phyloP scores from a whole-genome alignment of 2,329 filamentous ascomycete species.

The Monosporascus ibericus region DNA sequence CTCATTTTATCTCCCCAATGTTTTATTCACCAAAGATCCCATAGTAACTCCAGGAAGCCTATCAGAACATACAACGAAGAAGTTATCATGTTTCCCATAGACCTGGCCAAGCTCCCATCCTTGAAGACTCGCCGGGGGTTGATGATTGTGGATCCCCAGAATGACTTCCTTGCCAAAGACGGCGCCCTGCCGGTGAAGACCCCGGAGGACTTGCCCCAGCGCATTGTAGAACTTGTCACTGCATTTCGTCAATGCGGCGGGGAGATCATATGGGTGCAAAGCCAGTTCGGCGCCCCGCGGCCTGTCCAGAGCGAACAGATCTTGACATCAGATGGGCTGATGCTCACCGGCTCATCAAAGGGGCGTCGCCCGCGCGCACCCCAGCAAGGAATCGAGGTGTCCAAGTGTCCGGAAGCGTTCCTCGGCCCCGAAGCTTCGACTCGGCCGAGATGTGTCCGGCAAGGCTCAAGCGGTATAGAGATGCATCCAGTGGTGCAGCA shows the following conservation, averaged over 20 bases:
- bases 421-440: slow-evolving; percentile 30
- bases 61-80: slow-evolving; percentile 12
- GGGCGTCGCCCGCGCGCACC: slow-evolving; percentile 17
- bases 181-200: slow-evolving; percentile 62
- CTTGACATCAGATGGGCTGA: slow-evolving; percentile 31
- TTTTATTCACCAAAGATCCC: background rate
- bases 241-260: slow-evolving; percentile 67
- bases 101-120: slow-evolving; percentile 48
- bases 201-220: slow-evolving; percentile 60
- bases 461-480: slow-evolving; percentile 38
- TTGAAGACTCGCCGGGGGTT: slow-evolving; percentile 62
- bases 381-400: slow-evolving; percentile 19
- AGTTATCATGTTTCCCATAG: slow-evolving; percentile 48
- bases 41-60: slow-evolving; percentile 1
- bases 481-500: slow-evolving; percentile 37
- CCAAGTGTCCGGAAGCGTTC: slow-evolving; percentile 28
- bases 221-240: slow-evolving; percentile 58
- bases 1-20: background rate
- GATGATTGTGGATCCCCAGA: slow-evolving; percentile 80
- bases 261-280: slow-evolving; percentile 79
- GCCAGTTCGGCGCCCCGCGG: slow-evolving; percentile 61
- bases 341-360: slow-evolving; percentile 7
- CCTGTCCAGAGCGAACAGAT: slow-evolving; percentile 49
- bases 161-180: slow-evolving; percentile 71
- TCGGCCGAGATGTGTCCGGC: slow-evolving; percentile 36